Conservation (phyloP, 2,329 filamentous ascomycete genomes). For the Botrytis elliptica region DNA sequence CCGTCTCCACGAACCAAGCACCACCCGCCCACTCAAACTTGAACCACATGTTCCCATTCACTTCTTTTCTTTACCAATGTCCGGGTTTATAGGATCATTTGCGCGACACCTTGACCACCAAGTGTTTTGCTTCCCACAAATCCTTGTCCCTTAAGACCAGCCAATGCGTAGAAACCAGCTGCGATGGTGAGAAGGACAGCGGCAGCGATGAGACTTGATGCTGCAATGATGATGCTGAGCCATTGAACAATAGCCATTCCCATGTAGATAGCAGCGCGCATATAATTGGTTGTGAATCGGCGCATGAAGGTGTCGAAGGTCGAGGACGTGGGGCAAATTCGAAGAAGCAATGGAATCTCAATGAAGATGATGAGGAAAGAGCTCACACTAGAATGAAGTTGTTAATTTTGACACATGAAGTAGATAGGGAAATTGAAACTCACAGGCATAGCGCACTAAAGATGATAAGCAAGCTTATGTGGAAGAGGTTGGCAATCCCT, state of each 20-base stretch:
- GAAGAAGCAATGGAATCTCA: constrained; percentile 89
- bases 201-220: constrained; percentile 79
- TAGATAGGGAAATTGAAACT: constrained; percentile 35
- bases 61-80: background rate
- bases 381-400: constrained; percentile 53
- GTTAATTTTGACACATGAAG: background rate
- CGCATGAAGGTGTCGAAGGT: constrained; percentile 89
- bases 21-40: background rate
- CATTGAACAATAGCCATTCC: constrained; percentile 82
- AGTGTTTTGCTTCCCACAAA: constrained; percentile 95
- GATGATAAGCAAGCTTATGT: constrained; percentile 47
- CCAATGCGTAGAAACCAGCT: constrained; percentile 75
- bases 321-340: constrained; percentile 93
- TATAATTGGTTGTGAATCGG: constrained; percentile 92
- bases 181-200: constrained; percentile 79
- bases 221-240: constrained; percentile 65
- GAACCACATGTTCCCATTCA: background rate
- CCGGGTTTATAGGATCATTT: constrained; percentile 83
- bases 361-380: constrained; percentile 77
- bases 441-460: constrained; percentile 54
- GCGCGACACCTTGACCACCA: constrained; percentile 87
- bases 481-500: constrained; percentile 67
- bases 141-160: constrained; percentile 77
- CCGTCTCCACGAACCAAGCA: background rate
- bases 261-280: constrained; percentile 84